Evolutionary conservation across 192 early-diverging fungal species (phyloP).

Genomic region (Glomus cerebriforme): DNA sequence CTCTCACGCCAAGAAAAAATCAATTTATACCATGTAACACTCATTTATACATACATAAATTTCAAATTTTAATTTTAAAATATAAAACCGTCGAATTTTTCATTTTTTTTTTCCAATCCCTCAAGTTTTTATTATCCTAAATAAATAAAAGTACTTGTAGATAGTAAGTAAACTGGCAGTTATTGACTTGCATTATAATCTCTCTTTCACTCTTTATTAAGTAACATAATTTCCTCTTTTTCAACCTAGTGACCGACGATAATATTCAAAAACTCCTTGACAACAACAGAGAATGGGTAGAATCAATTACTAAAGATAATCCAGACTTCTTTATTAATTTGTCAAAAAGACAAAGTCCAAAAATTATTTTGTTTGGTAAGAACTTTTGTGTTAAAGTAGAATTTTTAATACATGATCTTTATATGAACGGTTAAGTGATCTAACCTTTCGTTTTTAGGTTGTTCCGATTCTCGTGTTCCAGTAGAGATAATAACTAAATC

Average conservation of each 20-base stretch:
- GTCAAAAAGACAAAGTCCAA: slow-evolving; percentile 76
- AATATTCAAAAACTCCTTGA: slow-evolving; percentile 40
- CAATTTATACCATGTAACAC: too few relatives aligned
- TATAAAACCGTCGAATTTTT: too few relatives aligned
- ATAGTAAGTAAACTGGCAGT: too few relatives aligned
- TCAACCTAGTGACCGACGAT: slow-evolving; percentile 2
- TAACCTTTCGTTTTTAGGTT: slow-evolving; percentile 58
- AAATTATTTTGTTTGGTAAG: slow-evolving; percentile 84
- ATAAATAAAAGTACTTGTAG: too few relatives aligned
- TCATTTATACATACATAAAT: too few relatives aligned
- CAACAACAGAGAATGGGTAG: slow-evolving; percentile 68
- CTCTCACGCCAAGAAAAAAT: too few relatives aligned
- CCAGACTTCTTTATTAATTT: slow-evolving; percentile 76
- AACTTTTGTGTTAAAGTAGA: slow-evolving; percentile 2
- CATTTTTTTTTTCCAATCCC: too few relatives aligned
- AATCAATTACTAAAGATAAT: slow-evolving; percentile 52
- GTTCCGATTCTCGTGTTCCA: slow-evolving; percentile 92
- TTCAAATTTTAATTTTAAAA: too few relatives aligned
- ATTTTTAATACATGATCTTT: neutral
- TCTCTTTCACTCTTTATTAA: too few relatives aligned
- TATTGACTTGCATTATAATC: too few relatives aligned
- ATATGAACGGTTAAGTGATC: neutral
- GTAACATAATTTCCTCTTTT: neutral
- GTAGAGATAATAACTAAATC: slow-evolving; percentile 72
- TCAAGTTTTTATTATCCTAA: too few relatives aligned